Base-by-base conservation (phyloP, 768 basidiomycete species). In the Boletus rex-veris region DNA sequence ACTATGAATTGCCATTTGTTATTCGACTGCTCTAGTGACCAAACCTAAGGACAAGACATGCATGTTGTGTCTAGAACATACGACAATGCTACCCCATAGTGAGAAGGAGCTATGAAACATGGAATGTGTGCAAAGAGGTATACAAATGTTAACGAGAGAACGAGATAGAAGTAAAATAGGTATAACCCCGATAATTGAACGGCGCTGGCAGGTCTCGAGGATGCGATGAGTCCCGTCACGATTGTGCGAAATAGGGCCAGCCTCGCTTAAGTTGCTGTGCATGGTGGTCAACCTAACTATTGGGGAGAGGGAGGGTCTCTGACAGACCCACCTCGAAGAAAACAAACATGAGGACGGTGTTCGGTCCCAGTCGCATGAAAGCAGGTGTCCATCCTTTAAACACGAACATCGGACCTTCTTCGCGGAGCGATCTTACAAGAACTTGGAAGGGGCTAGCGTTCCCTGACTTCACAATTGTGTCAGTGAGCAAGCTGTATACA, bases 381-480 rank as follows among this genome's bases (percentile, higher is more conserved):
- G 91, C 88, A 3, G 91, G 91, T 16, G 88, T 88, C 91, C 91
- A 93, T 33, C 91, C 91, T 67, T 89, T 92, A 71, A 93, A 89
- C 50, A 92, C 74, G 67, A 92, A 92, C 54, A 77, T 75, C 10
- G 82, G 77, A 0, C 91, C 91, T 74, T 93, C 91, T 61, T 85
- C 77, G 38, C 78, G 79, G 35, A 90, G 71, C 5, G 89, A 88
- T 40, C 68, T 75, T 28, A 70, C 73, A 12, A 90, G 68, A 28
- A 90, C 76, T 50, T 80, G 75, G 19, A 81, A 40, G 4, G 82
- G 73, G 16, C 72, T 75, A 3, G 75, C 68, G 6, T 77, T 74
- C 39, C 75, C 76, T 15, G 84, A 78, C 86, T 89, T 38, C 15
- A 49, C 45, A 28, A 39, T 48, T 26, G 37, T 26, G 24, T 68